A percentile compares a stretch with the other conserved stretches of the same genome.
These are phyloP conservation scores for Artemisia argyi DNA, from an alignment of 129 eudicot species.

Conservation along the genomic window DNA sequence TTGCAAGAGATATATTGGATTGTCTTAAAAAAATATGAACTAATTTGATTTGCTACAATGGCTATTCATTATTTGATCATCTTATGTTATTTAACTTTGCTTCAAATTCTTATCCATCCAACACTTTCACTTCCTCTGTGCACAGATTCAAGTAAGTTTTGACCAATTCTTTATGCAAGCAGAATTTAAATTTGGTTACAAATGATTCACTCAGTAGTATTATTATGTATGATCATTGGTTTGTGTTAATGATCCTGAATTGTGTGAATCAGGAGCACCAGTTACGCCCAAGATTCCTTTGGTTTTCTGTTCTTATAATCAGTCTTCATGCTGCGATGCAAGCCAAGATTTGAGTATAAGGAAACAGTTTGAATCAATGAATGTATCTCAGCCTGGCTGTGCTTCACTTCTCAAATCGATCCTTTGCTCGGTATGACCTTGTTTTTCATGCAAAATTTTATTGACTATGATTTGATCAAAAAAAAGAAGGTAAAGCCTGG, in stretches of 20 bases:
- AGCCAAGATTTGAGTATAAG: constrained; percentile 47
- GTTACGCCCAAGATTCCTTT: constrained; percentile 46
- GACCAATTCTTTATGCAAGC: background rate
- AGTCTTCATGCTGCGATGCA: constrained; percentile 55
- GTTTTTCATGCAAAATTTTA: background rate
- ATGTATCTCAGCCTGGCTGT: constrained; percentile 58
- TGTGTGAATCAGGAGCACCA: constrained; percentile 55
- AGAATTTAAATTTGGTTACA: background rate
- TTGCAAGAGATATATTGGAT: constrained; percentile 13
- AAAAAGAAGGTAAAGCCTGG: too few relatives aligned
- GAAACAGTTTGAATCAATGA: constrained; percentile 58
- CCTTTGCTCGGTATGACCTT: constrained; percentile 66
- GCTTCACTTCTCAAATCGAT: constrained; percentile 67
- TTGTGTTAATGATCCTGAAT: background rate
- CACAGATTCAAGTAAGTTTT: constrained; percentile 58
- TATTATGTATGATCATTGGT: background rate
- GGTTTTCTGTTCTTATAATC: constrained; percentile 58
- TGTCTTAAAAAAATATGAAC: constrained; percentile 14
- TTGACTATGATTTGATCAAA: too few relatives aligned
- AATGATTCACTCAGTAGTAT: background rate
- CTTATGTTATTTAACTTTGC: constrained; percentile 30
- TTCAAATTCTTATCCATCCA: constrained; percentile 36
- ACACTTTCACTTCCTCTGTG: constrained; percentile 50
- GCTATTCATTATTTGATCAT: constrained; percentile 26
- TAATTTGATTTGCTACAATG: constrained; percentile 35